phyloP scores from a whole-genome alignment of 179 eudicot species.

The Nepenthes alata region DNA sequence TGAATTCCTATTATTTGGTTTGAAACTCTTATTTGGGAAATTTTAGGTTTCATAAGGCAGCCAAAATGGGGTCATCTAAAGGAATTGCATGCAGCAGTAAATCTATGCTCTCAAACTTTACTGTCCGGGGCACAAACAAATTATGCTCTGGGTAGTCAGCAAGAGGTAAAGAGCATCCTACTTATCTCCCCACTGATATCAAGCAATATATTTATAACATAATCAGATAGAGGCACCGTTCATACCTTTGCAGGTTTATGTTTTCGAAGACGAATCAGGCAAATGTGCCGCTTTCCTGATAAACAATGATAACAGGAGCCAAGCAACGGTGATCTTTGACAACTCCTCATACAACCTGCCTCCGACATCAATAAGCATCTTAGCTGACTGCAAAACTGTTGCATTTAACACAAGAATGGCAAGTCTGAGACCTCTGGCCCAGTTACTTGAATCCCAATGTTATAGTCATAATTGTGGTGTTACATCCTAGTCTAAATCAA shows the following conservation, averaged over 20 bases:
- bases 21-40: background rate
- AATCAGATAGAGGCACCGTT: constrained; percentile 19
- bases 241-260: constrained; percentile 48
- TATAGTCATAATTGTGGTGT: too few species aligned
- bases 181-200: too few species aligned
- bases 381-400: constrained; percentile 91
- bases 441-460: too few species aligned
- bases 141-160: constrained; percentile 50
- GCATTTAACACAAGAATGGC: constrained; percentile 90
- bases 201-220: constrained; percentile 16
- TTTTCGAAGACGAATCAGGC: constrained; percentile 53
- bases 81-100: constrained; percentile 81
- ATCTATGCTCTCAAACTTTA: constrained; percentile 56
- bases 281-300: constrained; percentile 79
- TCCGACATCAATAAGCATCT: constrained; percentile 95
- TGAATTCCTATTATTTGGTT: constrained; percentile 3
- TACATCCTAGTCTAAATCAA: background rate
- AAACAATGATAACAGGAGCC: constrained; percentile 69
- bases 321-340: constrained; percentile 45
- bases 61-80: constrained; percentile 98
- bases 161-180: constrained; percentile 43
- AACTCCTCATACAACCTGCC: constrained; percentile 64
- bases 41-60: constrained; percentile 66
- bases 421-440: constrained; percentile 11
- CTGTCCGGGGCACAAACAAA: constrained; percentile 36